phyloP scores from a whole-genome alignment of 768 basidiomycete species.

The Asterophora lycoperdoides region DNA sequence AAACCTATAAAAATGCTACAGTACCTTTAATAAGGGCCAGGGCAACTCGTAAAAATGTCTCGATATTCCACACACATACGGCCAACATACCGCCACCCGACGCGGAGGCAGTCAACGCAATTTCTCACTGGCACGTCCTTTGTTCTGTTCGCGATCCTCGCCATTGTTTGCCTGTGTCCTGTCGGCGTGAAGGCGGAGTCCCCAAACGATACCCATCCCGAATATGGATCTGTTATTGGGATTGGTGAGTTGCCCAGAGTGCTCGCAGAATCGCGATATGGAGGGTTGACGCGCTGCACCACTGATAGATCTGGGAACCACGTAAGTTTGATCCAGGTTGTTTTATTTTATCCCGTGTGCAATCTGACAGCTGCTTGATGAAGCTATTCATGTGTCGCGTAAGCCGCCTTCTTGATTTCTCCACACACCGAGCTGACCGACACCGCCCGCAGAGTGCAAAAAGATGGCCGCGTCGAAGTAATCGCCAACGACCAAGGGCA shows the following conservation, averaged over 20 bases:
- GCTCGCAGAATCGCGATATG: too few relatives aligned
- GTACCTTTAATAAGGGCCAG: too few relatives aligned
- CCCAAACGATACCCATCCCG: constrained; percentile 23
- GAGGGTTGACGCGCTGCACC: not conserved
- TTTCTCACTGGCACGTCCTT: constrained; percentile 41
- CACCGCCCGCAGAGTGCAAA: constrained; percentile 36
- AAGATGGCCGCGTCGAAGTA: constrained; percentile 61
- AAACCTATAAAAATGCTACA: not conserved
- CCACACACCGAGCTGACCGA: not conserved
- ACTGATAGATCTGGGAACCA: constrained; percentile 69
- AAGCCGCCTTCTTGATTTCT: constrained; percentile 1
- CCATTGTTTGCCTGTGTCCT: constrained; percentile 67
- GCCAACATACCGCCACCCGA: constrained; percentile 7
- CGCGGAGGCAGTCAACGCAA: constrained; percentile 10
- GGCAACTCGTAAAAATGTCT: constrained; percentile 5
- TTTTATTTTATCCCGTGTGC: not conserved
- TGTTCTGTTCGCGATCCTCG: constrained; percentile 48
- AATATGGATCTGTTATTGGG: constrained; percentile 80
- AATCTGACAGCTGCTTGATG: not conserved
- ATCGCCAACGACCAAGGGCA: constrained; percentile 90
- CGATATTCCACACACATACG: constrained; percentile 11
- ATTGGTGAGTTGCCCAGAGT: constrained; percentile 47
- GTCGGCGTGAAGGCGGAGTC: constrained; percentile 49
- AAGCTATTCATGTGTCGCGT: constrained; percentile 70
- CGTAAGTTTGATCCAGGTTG: constrained; percentile 32